Base-by-base conservation (phyloP, 768 basidiomycete species). In the Russula griseocarnosa region DNA sequence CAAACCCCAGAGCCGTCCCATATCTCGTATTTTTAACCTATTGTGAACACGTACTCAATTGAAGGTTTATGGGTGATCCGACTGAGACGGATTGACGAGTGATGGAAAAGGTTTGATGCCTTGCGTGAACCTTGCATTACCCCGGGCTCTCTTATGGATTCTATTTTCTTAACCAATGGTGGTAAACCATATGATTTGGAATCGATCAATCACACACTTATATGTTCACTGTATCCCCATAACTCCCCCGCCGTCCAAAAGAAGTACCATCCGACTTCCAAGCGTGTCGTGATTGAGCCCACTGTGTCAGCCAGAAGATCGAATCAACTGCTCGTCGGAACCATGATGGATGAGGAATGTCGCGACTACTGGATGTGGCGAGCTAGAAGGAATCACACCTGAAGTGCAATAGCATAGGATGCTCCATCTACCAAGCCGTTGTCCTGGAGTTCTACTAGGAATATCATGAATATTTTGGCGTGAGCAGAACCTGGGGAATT, bases 271-370 rank as follows among this genome's bases (percentile, higher is more conserved):
- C 36, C 38, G 16, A 40, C 16, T 10, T 14, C 14, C 71, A 81
- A 77, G 74, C 72, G 63, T 22, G 73, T 74, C 57, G 72, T 82
- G 22, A 77, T 84, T 67, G 82, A 81, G 11, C 62, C 76, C 1
- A 74, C 83, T 71, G 63, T 69, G 11, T 71, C 70, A 0, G n/a
- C 22, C 22, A 11, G n/a, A 22, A 36, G 22, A n/a, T 22, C 10
- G n/a, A n/a, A 18, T 5, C 78, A 80, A 71, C 74, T 84, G 14
- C 71, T 83, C 42, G 80, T 85, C 32, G 82, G 83, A 46, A 80
- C 79, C 0, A 76, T n/a, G 42, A 44, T 44, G 77, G 6, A 73
- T 76, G 13, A 84, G 82, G 79, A 88, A 87, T 78, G 70, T 80
- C 77, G 24, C 76, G 77, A 51, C 80, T 85, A 0, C 81, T 84